Conservation (phyloP, 768 basidiomycete species). For the Hemileccinum impolitum region DNA sequence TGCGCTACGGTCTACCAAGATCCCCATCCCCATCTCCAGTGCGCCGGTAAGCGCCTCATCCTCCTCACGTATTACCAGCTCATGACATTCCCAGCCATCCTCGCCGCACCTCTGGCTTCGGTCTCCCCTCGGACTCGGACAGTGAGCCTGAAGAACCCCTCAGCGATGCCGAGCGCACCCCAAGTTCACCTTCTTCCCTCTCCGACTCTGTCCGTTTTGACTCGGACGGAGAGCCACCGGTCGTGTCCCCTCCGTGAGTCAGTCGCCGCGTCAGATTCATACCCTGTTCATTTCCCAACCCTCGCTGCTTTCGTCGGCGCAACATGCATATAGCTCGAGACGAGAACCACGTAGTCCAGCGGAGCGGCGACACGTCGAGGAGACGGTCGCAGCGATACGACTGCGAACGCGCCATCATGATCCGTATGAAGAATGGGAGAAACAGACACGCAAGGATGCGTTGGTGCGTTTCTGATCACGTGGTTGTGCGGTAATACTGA, state of each 20-base stretch:
- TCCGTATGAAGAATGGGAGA: constrained; percentile 52
- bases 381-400: constrained; percentile 46
- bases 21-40: constrained; percentile 49
- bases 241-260: constrained; percentile 34
- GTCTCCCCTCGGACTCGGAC: constrained; percentile 49
- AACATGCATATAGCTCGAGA: constrained; percentile 16
- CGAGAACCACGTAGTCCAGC: constrained; percentile 23
- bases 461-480: constrained; percentile 32
- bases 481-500: background rate
- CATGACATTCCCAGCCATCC: constrained; percentile 5
- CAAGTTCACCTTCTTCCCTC: constrained; percentile 32
- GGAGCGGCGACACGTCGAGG: constrained; percentile 38
- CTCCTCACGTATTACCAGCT: constrained; percentile 8
- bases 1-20: constrained; percentile 56
- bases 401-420: constrained; percentile 42
- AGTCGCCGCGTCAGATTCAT: background rate
- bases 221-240: constrained; percentile 42
- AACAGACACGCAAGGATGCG: constrained; percentile 44
- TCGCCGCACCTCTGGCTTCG: constrained; percentile 51
- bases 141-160: constrained; percentile 29
- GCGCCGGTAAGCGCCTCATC: constrained; percentile 29
- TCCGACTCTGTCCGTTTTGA: constrained; percentile 40
- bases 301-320: too few relatives aligned
- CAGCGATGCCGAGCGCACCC: constrained; percentile 37
- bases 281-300: background rate